Conservation (phyloP, 2,329 filamentous ascomycete genomes). For the Parasarocladium wereldwijsianum region DNA sequence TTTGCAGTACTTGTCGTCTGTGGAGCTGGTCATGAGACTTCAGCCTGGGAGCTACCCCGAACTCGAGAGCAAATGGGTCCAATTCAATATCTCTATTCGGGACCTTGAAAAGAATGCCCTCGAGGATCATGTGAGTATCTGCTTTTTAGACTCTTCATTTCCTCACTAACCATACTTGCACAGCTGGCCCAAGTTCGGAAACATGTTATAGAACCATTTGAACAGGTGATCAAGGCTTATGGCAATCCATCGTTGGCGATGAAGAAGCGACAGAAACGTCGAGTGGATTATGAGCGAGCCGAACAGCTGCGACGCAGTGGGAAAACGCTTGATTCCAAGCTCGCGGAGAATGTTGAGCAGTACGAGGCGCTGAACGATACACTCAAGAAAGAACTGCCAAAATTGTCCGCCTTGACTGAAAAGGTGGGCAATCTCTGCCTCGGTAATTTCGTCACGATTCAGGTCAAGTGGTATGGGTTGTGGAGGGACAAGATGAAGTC, state of each 20-base stretch:
- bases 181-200: conserved; percentile 55
- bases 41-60: conserved; percentile 65
- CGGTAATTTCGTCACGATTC: conserved; percentile 70
- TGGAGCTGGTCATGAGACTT: conserved; percentile 66
- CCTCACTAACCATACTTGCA: conserved; percentile 4
- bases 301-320: conserved; percentile 64
- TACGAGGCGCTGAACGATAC: conserved; percentile 88
- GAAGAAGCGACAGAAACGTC: conserved; percentile 87
- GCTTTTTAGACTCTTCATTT: background rate
- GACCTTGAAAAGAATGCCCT: conserved; percentile 74
- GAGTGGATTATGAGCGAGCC: conserved; percentile 74
- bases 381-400: conserved; percentile 80
- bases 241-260: conserved; percentile 77
- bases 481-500: conserved; percentile 73
- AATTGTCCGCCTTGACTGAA: conserved; percentile 67
- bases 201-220: conserved; percentile 73
- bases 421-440: conserved; percentile 73
- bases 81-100: conserved; percentile 73
- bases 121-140: conserved; percentile 62
- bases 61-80: conserved; percentile 86
- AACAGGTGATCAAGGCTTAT: conserved; percentile 64
- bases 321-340: conserved; percentile 78
- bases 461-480: conserved; percentile 67
- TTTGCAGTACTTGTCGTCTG: conserved; percentile 62
- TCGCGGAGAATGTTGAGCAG: conserved; percentile 70